Percentiles rank a stretch among this genome's conserved stretches.
Evolutionary conservation across 2,329 filamentous ascomycete species (phyloP).

Genomic region (Arthrobotrys musiformis): DNA sequence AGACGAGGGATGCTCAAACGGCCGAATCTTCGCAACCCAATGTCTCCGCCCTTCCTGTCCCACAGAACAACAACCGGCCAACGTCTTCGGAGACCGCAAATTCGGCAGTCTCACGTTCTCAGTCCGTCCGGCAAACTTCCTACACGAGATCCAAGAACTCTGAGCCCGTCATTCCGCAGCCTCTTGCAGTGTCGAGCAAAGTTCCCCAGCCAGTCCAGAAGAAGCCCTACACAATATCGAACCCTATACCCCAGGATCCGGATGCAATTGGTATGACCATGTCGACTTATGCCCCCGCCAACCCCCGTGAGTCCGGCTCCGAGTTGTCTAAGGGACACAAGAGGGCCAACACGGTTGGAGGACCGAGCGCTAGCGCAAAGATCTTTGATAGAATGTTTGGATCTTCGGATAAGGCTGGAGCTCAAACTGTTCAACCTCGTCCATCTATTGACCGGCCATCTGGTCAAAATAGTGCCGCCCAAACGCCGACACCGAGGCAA

Average conservation of each 20-base stretch:
- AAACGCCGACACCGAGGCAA: conserved; percentile 67
- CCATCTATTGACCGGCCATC: conserved; percentile 63
- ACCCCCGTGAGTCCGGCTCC: conserved; percentile 66
- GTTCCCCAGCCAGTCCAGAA: conserved; percentile 80
- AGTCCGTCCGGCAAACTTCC: conserved; percentile 49
- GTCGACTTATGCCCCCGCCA: conserved; percentile 69
- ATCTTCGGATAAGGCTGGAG: conserved; percentile 42
- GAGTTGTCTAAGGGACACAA: conserved; percentile 72
- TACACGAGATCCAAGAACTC: conserved; percentile 44
- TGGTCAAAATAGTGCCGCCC: conserved; percentile 46
- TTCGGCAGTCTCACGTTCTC: conserved; percentile 45
- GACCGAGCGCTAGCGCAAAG: conserved; percentile 67
- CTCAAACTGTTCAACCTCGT: conserved; percentile 43
- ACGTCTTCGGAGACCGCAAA: conserved; percentile 43
- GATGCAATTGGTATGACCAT: conserved; percentile 69
- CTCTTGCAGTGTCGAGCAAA: conserved; percentile 74
- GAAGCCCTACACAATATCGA: conserved; percentile 78
- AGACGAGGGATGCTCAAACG: conserved; percentile 23
- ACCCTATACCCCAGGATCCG: conserved; percentile 70
- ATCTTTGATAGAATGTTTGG: conserved; percentile 71
- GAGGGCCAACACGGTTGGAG: conserved; percentile 76
- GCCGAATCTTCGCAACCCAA: conserved; percentile 36
- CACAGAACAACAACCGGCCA: conserved; percentile 34
- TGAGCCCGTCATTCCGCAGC: conserved; percentile 20
- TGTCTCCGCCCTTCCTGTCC: conserved; percentile 30